Evolutionary conservation across 371 early-diverging fungal genomes (phyloP).

Genomic region (Mucor racemosus): DNA sequence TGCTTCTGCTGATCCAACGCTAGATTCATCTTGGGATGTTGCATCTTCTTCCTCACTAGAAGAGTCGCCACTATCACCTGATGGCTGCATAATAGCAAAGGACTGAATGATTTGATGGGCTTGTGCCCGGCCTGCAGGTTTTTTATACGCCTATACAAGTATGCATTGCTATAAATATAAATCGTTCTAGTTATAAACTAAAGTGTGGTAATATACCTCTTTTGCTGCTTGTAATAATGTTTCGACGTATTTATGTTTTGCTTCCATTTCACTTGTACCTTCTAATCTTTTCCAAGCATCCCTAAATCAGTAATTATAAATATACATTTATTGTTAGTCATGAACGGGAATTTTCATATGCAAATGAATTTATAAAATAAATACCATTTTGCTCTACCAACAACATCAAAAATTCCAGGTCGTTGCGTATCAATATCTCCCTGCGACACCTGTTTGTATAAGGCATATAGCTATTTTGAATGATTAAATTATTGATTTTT

Average conservation of each 20-base stretch:
- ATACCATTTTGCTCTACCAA: constrained; percentile 56
- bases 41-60: constrained; percentile 25
- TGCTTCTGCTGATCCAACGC: constrained; percentile 29
- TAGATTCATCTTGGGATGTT: constrained; percentile 1
- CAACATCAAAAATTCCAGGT: constrained; percentile 53
- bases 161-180: background rate
- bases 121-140: constrained; percentile 45
- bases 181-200: background rate
- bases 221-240: constrained; percentile 31
- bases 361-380: background rate
- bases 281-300: constrained; percentile 44
- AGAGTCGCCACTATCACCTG: constrained; percentile 32
- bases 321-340: background rate
- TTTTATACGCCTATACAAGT: constrained; percentile 39
- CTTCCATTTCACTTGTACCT: constrained; percentile 32
- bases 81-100: constrained; percentile 36
- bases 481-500: background rate
- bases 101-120: constrained; percentile 54
- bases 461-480: constrained; percentile 44
- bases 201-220: constrained; percentile 24
- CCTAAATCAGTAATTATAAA: constrained; percentile 18
- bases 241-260: constrained; percentile 41
- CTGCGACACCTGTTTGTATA: constrained; percentile 51
- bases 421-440: constrained; percentile 47
- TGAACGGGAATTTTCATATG: background rate